Base-by-base conservation (phyloP, 345 rosid genomes). In the Eucalyptus pauciflora region DNA sequence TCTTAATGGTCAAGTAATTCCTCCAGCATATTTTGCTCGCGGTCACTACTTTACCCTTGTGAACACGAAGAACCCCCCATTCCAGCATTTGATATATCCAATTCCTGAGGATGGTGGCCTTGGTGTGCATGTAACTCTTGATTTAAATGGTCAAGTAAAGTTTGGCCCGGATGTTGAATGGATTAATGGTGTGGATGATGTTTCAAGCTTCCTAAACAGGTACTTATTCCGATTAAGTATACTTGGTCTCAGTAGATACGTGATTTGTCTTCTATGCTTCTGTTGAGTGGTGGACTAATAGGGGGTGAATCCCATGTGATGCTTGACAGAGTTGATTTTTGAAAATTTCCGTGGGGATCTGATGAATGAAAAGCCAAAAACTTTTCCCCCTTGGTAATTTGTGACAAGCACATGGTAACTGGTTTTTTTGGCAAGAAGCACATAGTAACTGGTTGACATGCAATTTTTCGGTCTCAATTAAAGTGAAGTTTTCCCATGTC, bases 91-190 rank as follows among this genome's bases (percentile, higher is more conserved):
- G 92, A 94, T 97, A 92, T 96, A 97, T 92, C 99, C 99, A 48
- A 89, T 96, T 56, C 98, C 99, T 1, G 99, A 96, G 94, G 96
- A 95, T 90, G 99, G 98, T 71, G 99, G 99, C 86, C 92, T 97
- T 41, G 98, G 99, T 67, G 97, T 96, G 87, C 99, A 97, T 91
- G 98, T 96, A 88, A 96, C 98, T 86, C 88, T 97, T 88, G 99
- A 96, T 93, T 94, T 97, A 92, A 95, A 95, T 88, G 98, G 98
- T 86, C 94, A 94, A 90, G 93, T 96, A 69, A 97, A 96, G 95
- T 97, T 96, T 94, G 99, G 99, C 79, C 99, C 99, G 2, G 96
- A 97, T 92, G 99, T 97, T 81, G 99, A 97, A 89, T 97, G 99
- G 99, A 95, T 96, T 71, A 69, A 92, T 69, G 92, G 94, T 90